Evolutionary conservation across 2,329 filamentous ascomycete genomes (phyloP), one percentile per base, ranked within the genome.

Genomic region (Botryotinia convoluta): DNA sequence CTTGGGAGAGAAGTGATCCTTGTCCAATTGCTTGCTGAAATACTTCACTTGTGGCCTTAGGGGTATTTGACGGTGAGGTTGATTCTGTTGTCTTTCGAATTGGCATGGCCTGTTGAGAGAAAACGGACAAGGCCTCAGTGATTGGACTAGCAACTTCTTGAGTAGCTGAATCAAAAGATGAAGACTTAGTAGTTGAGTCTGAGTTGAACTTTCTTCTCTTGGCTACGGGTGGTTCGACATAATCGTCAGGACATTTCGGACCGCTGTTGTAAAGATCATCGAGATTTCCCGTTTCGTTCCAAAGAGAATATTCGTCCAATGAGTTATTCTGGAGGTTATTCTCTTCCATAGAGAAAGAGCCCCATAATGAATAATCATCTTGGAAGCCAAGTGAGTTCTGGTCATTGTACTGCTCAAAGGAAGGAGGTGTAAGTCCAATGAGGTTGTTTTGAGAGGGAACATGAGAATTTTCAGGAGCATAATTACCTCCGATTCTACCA

Each of bases 341-440:
- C 4, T 67, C 48, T 26, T 35, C 48, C 29, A 60, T 45, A 22
- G 61, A 26, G 20, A 60, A 69, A 32, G 65, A 57, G 22, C 26
- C 48, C 48, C n/a, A 69, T 29, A 35, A 51, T 14, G 45, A n/a
- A 39, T 54, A 20, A 60, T 72, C 51, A 51, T 68, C 61, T 72
- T 72, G 39, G 22, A 35, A 32, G 70, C 29, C 71, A 72, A 20
- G 20, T 12, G 37, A 26, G 45, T 45, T 61, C 35, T 72, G 48
- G 63, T 51, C 51, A 68, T 72, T 35, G n/a, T 48, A 72, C 71
- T 72, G 71, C 71, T 72, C 71, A 72, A 45, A 72, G 71, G 71
- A 61, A 39, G 62, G 63, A 69, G 51, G 71, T 72, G 71, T 72
- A 72, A 72, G 71, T 60, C 71, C 71, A 69, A 64, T 42, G 71